Evolutionary conservation across 495 filamentous ascomycete genomes (phyloP).

Genomic region (Penicillium simplicissimum): DNA sequence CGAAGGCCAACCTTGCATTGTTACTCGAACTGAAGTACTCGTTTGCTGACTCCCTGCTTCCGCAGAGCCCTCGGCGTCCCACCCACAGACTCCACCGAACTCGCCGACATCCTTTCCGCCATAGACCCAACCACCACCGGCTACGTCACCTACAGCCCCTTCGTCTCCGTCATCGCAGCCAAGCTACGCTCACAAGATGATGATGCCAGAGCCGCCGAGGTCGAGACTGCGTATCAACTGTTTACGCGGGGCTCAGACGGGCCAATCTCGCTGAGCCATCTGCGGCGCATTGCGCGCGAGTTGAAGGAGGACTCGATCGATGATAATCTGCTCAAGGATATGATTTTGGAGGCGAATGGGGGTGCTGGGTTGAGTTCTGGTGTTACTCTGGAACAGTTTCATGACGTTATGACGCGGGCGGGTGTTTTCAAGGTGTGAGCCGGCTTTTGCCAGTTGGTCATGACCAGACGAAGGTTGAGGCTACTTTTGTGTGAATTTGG

Average conservation of each 20-base stretch:
- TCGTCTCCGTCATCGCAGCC: conserved; percentile 81
- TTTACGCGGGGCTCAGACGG: conserved; percentile 62
- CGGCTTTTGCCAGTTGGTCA: not conserved
- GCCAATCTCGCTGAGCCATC: conserved; percentile 70
- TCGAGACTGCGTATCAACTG: conserved; percentile 75
- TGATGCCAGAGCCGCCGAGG: conserved; percentile 62
- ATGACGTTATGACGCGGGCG: conserved; percentile 79
- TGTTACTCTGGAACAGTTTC: conserved; percentile 78
- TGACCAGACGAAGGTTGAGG: not conserved
- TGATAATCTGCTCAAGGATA: conserved; percentile 81
- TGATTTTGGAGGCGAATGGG: conserved; percentile 91
- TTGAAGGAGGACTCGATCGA: conserved; percentile 73
- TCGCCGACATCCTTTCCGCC: conserved; percentile 71
- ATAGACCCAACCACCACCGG: conserved; percentile 81
- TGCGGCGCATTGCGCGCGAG: conserved; percentile 77
- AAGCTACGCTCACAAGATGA: conserved; percentile 63
- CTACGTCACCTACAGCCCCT: conserved; percentile 70
- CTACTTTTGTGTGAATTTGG: not conserved
- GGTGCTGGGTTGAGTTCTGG: conserved; percentile 69
- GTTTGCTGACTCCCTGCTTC: not conserved
- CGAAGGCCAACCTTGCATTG: no score
- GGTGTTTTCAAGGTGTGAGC: conserved; percentile 62
- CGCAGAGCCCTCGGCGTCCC: conserved; percentile 73
- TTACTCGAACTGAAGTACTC: no score
- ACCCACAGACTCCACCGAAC: conserved; percentile 60